Base-by-base conservation (phyloP, 495 filamentous ascomycete genomes). In the Penicillium lagena region DNA sequence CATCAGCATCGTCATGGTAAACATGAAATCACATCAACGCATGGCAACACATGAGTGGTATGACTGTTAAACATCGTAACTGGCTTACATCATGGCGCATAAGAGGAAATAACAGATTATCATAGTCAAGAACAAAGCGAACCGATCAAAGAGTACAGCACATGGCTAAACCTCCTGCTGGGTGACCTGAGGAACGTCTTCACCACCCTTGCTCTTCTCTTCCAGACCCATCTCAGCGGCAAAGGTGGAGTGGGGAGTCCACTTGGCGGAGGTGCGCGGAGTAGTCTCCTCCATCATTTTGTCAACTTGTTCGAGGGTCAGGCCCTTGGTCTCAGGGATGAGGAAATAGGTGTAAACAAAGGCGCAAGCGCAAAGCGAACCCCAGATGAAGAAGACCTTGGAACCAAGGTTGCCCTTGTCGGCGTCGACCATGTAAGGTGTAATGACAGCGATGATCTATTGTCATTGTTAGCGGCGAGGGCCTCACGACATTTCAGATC, bases 321-420 rank as follows among this genome's bases (percentile, higher is more conserved):
- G 74, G 47, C 87, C 87, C 79, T 90, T 91, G 62, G 87, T 90
- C 76, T 90, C 87, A 40, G 84, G 83, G 36, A 93, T 76, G 35
- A 90, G 73, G 77, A 87, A 84, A 76, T 83, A 90, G 35, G 86
- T 79, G 73, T 83, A 90, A 55, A 87, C 50, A 46, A 86, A 74
- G 45, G 77, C 80, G 46, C 68, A 55, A 46, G 61, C 53, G 74
- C 86, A 89, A 40, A 88, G 80, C 8, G 72, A 75, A 28, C 85
- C 86, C 86, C 86, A 90, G 61, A 89, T 76, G 73, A 87, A 90
- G 80, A 91, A 94, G 51, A 94, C 83, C 55, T 83, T 84, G 55
- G 83, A 71, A 40, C 79, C 79, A 30, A 91, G 76, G 73, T 89
- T 82, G 54, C 80, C 84, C 49, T 77, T 70, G 52, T 78, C 70